Evolutionary conservation across 495 filamentous ascomycete genomes (phyloP), one percentile per base, ranked within the genome.

Genomic region (Pseudoneurospora amorphoporcata): DNA sequence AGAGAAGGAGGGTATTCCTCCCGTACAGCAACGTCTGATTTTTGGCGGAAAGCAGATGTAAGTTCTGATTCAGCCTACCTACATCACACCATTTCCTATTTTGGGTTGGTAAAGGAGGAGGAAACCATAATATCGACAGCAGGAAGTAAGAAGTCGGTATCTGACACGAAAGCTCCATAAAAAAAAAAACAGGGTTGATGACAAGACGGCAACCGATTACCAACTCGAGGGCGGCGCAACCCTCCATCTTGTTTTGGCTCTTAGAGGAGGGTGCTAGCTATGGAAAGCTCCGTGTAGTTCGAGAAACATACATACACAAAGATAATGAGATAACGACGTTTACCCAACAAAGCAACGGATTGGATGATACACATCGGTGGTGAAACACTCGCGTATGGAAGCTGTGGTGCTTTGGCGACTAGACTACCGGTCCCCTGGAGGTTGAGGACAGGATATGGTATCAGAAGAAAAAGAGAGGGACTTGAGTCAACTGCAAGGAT

Each of bases 1-100:
- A 81, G 95, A 98, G 84, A 97, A 97, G 80, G 96, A 98, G 81
- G 95, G 95, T 37, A 98, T 99, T 79, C 95, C 95, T 39, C 95
- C 95, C 19, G 95, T 97, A 35, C 95, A 99, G 82, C 95, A 99
- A 84, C 90, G 96, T 42, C 84, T 99, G 69, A 99, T 99, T 79
- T 98, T 89, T 78, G 94, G 94, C 61, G 95, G 95, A 74, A 99
- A 99, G 83, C 95, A 99, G 79, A 97, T 99, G 95, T 98, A 85
- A 69, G 89, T 82, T 38, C 1, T 58, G n/a, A 23, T 23, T 23
- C 23, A 23, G 37, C 39, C 39, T 58, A 29, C 41, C 43, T 68
- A 39, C 71, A 38, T 70, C 39, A 29, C 14, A 42, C 23, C 19
- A 16, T 19, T 23, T 23, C 17, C 43, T 68, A 68, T 35, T 68